Conservation (phyloP, 75 land plant genomes). For the Selaginella tamariscina region DNA sequence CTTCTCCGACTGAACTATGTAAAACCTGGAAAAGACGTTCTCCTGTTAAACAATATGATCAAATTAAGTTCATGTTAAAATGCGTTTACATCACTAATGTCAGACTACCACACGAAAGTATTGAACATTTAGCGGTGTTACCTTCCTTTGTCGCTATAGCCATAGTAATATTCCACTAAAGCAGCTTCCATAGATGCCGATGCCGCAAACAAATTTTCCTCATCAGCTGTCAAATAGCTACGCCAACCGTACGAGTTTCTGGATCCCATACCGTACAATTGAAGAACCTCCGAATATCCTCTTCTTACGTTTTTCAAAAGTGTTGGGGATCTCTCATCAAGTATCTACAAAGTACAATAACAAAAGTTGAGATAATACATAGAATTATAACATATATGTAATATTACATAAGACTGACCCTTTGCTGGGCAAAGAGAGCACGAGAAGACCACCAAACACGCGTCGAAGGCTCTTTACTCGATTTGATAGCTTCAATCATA, state of each 20-base stretch:
- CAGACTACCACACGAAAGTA: no score
- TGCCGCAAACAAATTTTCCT: conserved; percentile 32
- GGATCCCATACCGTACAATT: conserved; percentile 15
- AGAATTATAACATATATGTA: no score
- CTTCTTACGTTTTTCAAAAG: conserved; percentile 36
- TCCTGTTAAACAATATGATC: no score
- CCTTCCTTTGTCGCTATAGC: neutral
- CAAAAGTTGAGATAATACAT: no score
- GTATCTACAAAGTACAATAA: no score
- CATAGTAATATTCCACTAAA: conserved; percentile 27
- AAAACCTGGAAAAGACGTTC: neutral
- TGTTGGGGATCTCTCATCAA: conserved; percentile 71
- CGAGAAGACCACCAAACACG: conserved; percentile 67
- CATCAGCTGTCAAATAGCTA: conserved; percentile 24
- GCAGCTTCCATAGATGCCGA: conserved; percentile 61
- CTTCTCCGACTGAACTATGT: conserved; percentile 21
- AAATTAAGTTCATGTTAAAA: no score
- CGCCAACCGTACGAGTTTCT: conserved; percentile 19
- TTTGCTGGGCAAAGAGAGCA: conserved; percentile 46
- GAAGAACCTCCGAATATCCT: conserved; percentile 14
- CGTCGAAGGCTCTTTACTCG: conserved; percentile 22
- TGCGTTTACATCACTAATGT: no score
- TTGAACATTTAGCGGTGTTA: no score
- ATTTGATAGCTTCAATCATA: conserved; percentile 31
- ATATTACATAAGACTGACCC: no score